These are phyloP conservation scores for Wickerhamomyces sp. DNA, from an alignment of 1,139 yeast species.

Conservation along the genomic window DNA sequence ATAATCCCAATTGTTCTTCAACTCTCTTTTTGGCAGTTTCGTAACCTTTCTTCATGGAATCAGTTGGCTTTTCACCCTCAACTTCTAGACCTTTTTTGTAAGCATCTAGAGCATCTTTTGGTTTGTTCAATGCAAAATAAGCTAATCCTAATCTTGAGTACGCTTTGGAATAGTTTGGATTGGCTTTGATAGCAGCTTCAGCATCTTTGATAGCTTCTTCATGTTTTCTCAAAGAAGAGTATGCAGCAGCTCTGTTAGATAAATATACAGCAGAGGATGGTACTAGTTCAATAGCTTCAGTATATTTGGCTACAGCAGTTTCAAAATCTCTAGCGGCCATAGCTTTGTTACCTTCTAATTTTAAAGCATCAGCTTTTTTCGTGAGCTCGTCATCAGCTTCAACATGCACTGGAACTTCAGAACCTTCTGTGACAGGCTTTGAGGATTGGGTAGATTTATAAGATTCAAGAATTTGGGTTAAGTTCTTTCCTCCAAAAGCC, in stretches of 20 bases:
- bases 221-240: conserved; percentile 72
- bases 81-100: conserved; percentile 80
- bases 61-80: conserved; percentile 82
- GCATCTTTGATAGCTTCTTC: conserved; percentile 83
- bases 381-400: conserved; percentile 42
- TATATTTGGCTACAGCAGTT: conserved; percentile 69
- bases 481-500: conserved; percentile 45
- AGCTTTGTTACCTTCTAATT: conserved; percentile 84
- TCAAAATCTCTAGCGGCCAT: conserved; percentile 76
- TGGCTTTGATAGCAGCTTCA: conserved; percentile 66
- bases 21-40: conserved; percentile 89
- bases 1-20: conserved; percentile 58
- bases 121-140: conserved; percentile 82
- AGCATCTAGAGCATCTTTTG: conserved; percentile 85
- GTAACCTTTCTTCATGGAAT: conserved; percentile 88
- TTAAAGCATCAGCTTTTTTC: conserved; percentile 76
- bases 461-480: conserved; percentile 39
- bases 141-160: conserved; percentile 95
- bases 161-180: conserved; percentile 83
- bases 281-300: conserved; percentile 72
- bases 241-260: conserved; percentile 97
- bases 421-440: conserved; percentile 22
- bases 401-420: conserved; percentile 38
- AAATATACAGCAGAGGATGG: conserved; percentile 76
- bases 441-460: conserved; percentile 23